Evolutionary conservation across 495 filamentous ascomycete species (phyloP).

Genomic region (Aspergillus avenaceus): DNA sequence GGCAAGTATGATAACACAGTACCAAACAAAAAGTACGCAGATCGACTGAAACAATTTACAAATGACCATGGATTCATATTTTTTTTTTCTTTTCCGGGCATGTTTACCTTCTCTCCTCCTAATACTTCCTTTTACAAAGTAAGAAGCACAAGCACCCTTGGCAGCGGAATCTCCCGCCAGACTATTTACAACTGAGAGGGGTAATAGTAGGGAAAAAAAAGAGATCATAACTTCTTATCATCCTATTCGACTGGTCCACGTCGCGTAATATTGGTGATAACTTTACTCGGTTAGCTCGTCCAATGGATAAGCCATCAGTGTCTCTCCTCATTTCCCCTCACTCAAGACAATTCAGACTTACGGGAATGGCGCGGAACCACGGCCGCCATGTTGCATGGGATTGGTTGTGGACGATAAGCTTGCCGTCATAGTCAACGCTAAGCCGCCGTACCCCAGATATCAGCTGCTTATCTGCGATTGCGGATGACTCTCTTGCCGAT

Average conservation of each 20-base stretch:
- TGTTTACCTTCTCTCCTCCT: background rate
- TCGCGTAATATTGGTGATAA: background rate
- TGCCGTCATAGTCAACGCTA: background rate
- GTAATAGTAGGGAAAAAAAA: no score
- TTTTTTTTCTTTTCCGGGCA: no score
- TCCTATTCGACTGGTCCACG: background rate
- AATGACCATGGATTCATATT: no score
- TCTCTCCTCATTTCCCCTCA: constrained; percentile 1
- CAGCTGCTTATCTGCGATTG: constrained; percentile 4
- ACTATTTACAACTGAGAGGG: no score
- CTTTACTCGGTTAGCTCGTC: constrained; percentile 2
- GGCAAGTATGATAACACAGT: no score
- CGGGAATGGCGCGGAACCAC: background rate
- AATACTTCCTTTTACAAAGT: no score
- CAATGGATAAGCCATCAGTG: constrained; percentile 5
- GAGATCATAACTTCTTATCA: no score
- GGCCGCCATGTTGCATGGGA: background rate
- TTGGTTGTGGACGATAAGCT: constrained; percentile 3
- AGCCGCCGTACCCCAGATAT: constrained; percentile 4
- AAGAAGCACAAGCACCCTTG: constrained; percentile 2
- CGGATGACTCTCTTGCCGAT: background rate
- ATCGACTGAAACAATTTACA: no score
- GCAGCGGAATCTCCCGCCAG: background rate
- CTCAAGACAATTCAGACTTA: background rate
- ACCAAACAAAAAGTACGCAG: no score